phyloP scores from a whole-genome alignment of 441 rosid genomes.

The Gossypium schwendimanii region DNA sequence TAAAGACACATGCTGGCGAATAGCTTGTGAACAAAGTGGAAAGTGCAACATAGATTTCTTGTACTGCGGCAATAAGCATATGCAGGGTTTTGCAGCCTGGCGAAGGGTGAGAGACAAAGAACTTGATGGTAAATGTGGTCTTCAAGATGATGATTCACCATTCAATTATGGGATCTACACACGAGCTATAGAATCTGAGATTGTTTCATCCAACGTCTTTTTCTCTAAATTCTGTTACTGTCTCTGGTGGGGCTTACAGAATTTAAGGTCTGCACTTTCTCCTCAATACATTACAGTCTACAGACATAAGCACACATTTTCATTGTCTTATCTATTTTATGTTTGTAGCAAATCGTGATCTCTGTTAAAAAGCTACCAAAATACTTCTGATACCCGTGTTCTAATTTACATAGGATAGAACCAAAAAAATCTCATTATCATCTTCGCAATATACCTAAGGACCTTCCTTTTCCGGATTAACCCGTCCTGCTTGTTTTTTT shows the following conservation, averaged over 20 bases:
- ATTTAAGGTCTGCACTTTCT: conserved; percentile 51
- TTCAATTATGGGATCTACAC: conserved; percentile 71
- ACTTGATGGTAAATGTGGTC: conserved; percentile 35
- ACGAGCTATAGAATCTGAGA: conserved; percentile 63
- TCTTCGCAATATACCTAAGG: no score
- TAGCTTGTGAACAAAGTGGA: conserved; percentile 39
- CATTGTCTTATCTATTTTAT: not conserved
- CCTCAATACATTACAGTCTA: not conserved
- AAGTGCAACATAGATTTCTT: conserved; percentile 41
- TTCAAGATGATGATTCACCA: conserved; percentile 23
- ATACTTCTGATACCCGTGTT: not conserved
- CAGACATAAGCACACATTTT: not conserved
- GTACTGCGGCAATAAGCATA: conserved; percentile 58
- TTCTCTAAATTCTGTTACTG: conserved; percentile 67
- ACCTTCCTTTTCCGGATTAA: no score
- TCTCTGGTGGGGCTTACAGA: conserved; percentile 93
- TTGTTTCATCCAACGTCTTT: conserved; percentile 43
- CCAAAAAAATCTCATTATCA: no score
- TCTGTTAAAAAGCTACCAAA: not conserved
- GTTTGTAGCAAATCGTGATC: not conserved
- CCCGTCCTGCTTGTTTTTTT: no score
- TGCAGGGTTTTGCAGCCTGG: conserved; percentile 43
- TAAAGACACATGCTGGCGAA: conserved; percentile 62
- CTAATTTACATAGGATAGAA: no score
- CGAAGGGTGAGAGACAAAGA: conserved; percentile 31